These are phyloP conservation scores for Microthyrium microscopicum DNA, from an alignment of 2,329 filamentous ascomycete species.

Conservation along the genomic window DNA sequence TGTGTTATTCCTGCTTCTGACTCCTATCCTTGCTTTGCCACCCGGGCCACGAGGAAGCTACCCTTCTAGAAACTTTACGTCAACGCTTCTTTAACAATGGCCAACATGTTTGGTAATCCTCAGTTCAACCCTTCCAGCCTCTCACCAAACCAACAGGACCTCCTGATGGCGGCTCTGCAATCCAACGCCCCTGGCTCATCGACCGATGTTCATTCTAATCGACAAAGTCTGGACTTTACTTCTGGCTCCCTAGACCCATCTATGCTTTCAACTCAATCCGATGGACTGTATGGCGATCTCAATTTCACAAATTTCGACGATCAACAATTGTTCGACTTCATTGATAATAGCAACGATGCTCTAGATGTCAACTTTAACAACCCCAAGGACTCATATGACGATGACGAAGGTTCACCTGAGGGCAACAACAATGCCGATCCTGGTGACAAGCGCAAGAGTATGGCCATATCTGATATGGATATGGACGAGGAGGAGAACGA, in stretches of 20 bases:
- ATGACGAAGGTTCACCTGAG: constrained; percentile 13
- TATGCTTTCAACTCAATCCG: constrained; percentile 11
- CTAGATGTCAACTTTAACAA: constrained; percentile 70
- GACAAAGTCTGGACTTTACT: no score
- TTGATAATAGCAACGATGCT: constrained; percentile 38
- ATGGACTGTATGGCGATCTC: no score
- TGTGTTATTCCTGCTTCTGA: no score
- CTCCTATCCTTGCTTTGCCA: no score
- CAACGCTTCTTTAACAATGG: no score
- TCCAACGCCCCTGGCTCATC: constrained; percentile 18
- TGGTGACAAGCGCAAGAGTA: constrained; percentile 50
- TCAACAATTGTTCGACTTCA: constrained; percentile 69
- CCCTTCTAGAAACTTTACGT: no score
- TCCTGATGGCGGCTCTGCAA: constrained; percentile 29
- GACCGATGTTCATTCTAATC: no score
- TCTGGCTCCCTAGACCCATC: constrained; percentile 18
- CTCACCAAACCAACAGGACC: constrained; percentile 28
- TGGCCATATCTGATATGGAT: constrained; percentile 43
- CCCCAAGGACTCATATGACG: constrained; percentile 38
- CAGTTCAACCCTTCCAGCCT: constrained; percentile 26
- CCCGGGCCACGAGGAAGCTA: no score
- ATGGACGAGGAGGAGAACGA: constrained; percentile 44
- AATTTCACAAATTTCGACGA: no score
- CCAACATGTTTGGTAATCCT: no score
- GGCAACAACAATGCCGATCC: constrained; percentile 17